Base-by-base conservation (phyloP, 345 rosid genomes). In the Mercurialis annua region DNA sequence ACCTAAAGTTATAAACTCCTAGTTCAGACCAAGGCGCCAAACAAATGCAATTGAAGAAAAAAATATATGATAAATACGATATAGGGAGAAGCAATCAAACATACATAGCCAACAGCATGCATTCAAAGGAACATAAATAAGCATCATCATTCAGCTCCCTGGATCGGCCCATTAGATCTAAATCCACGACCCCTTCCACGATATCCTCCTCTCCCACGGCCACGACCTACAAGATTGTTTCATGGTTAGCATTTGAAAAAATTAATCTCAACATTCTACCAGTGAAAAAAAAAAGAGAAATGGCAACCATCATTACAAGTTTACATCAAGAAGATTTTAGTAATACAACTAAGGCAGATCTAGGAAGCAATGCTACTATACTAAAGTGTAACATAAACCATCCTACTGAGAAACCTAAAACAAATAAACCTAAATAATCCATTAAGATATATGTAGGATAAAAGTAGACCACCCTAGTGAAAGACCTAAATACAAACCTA, bases 111-210 rank as follows among this genome's bases (percentile, higher is more conserved):
- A 36, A 38, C 64, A 50, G 46, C 36, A 52, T 42, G 50, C 54
- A 63, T 20, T 26, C 64, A 31, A 51, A 59, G 31, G n/a, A 49
- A 40, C 59, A 36, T 53, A 64, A 26, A 16, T 8, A n/a, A 42
- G 60, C 50, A 43, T 70, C 84, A n/a, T 89, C 75, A 76, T 59
- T 74, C 88, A 65, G 78, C 86, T 62, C 76, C 87, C 73, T 81
- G 92, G 79, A 71, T 74, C 40, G 78, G 89, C 43, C 81, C 86
- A 68, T 77, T 81, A 42, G 82, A 68, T 76, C 92, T 78, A 55
- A 56, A 78, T 65, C 90, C 92, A 73, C 87, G 85, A 43, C 88
- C 86, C 78, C 89, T 85, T 58, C 96, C 98, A 17, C 94, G 90
- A 23, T 72, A n/a, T n/a, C n/a, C 52, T 49, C 86, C 73, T 46